A percentile compares a stretch with the other conserved stretches of the same genome.
phyloP scores from a whole-genome alignment of 2,329 filamentous ascomycete genomes.

The Rhynchosporium agropyri region DNA sequence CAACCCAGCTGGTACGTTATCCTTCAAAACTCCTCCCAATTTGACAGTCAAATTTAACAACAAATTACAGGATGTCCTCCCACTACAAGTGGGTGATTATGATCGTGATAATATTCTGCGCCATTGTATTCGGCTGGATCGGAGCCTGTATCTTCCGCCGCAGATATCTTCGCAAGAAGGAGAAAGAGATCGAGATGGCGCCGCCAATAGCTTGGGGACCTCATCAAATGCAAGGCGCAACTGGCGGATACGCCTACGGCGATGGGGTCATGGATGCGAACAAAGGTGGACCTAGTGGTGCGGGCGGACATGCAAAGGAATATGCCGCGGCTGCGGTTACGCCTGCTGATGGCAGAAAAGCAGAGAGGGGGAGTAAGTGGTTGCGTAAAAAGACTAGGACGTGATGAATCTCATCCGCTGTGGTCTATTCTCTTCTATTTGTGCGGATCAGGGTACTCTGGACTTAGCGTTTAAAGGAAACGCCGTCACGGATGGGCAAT shows the following conservation, averaged over 20 bases:
- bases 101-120: conserved; percentile 73
- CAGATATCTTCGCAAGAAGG: conserved; percentile 71
- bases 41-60: conserved; percentile 13
- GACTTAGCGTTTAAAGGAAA: conserved; percentile 14
- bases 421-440: neutral
- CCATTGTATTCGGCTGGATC: conserved; percentile 67
- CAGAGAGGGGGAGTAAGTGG: conserved; percentile 29
- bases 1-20: conserved; percentile 26
- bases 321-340: conserved; percentile 21
- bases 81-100: conserved; percentile 85
- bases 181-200: conserved; percentile 49
- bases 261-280: conserved; percentile 26
- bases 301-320: conserved; percentile 30
- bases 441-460: neutral
- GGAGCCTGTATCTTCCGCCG: conserved; percentile 72
- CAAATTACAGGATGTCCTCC: conserved; percentile 58
- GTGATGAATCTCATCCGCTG: conserved; percentile 1
- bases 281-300: conserved; percentile 6
- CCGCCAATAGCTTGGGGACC: conserved; percentile 44
- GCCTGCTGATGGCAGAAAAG: conserved; percentile 22
- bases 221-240: conserved; percentile 42
- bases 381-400: conserved; percentile 28
- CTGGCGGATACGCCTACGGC: conserved; percentile 34
- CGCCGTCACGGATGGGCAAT: conserved; percentile 3
- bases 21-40: neutral